Evolutionary conservation across 2,329 filamentous ascomycete species (phyloP), one percentile per base, ranked within the genome.

Genomic region (Zalaria sp.): DNA sequence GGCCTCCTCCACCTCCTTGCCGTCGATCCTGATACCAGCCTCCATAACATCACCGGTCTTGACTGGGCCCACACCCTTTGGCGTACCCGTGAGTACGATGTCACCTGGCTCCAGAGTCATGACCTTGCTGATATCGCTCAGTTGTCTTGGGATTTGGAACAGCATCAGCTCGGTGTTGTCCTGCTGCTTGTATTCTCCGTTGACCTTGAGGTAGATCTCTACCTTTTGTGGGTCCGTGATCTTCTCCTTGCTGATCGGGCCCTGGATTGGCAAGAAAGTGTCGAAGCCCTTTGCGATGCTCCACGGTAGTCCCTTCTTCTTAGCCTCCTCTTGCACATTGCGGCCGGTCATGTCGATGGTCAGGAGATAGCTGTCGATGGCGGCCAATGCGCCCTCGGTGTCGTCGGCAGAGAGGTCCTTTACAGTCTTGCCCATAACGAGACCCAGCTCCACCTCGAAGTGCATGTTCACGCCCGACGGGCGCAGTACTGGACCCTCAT

Each of bases 301-400:
- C 91, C 91, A 98, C 5, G 91, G 91, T 10, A 96, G 78, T 31
- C 91, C 87, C 71, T 91, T 94, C 66, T 83, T 86, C 76, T 96
- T 98, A 50, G 89, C 89, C 67, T 95, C 87, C 53, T 94, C 84
- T 66, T 98, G 91, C 5, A 85, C 77, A 63, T 96, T 96, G 50
- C 91, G 83, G 1, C 83, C 91, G 6, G 91, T 98, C 85, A 98
- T 93, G 65, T 98, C 91, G 55, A 98, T 95, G 52, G 83, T 79
- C 37, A 96, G 72, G 50, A 89, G 75, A 63, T 96, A 98, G 55
- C 84, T 80, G 51, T 82, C 77, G 60, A 96, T 87, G 34, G 85
- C 79, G 55, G 86, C 83, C 52, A 93, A 59, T 26, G 86, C 86
- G n/a, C 73, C 77, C 59, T 82, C 64, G 46, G 77, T 72, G 57